These are phyloP conservation scores for Porphyra umbilicalis DNA, from an alignment of 31 red algal species.

Conservation along the genomic window DNA sequence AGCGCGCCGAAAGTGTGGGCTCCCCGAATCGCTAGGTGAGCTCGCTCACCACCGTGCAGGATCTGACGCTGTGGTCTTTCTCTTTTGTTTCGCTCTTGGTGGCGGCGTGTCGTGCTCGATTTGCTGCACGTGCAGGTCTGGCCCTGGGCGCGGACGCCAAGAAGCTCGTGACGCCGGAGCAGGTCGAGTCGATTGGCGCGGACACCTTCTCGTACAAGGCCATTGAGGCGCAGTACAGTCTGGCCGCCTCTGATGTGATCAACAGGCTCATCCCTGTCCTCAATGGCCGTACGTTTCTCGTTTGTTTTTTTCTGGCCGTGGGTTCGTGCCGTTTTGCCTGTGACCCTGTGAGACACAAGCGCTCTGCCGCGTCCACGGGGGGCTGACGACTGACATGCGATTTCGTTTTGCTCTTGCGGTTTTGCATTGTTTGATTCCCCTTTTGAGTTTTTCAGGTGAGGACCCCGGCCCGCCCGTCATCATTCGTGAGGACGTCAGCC, in stretches of 20 bases:
- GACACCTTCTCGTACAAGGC: conserved; percentile 66
- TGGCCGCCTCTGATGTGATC: conserved; percentile 50
- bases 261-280: conserved; percentile 60
- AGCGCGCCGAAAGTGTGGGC: too few species aligned
- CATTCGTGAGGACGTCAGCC: conserved; percentile 4
- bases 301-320: neutral
- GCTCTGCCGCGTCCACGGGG: too few species aligned
- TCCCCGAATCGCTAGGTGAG: too few species aligned
- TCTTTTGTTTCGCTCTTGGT: neutral
- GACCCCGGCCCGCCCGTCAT: conserved; percentile 69
- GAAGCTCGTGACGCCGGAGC: conserved; percentile 14
- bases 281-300: conserved; percentile 8
- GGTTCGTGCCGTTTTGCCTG: too few species aligned
- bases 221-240: conserved; percentile 43
- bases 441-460: neutral
- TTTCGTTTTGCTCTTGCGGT: neutral
- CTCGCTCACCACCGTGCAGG: too few species aligned
- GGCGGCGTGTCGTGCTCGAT: neutral
- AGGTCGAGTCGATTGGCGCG: conserved; percentile 30
- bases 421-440: neutral
- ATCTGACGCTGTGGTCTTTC: neutral
- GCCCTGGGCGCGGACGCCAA: conserved; percentile 25
- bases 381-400: neutral
- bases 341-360: too few species aligned
- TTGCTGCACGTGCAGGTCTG: conserved; percentile 4